Evolutionary conservation across 2,329 filamentous ascomycete genomes (phyloP), one percentile per base, ranked within the genome.

Genomic region (Bimuria novae-zelandiae): DNA sequence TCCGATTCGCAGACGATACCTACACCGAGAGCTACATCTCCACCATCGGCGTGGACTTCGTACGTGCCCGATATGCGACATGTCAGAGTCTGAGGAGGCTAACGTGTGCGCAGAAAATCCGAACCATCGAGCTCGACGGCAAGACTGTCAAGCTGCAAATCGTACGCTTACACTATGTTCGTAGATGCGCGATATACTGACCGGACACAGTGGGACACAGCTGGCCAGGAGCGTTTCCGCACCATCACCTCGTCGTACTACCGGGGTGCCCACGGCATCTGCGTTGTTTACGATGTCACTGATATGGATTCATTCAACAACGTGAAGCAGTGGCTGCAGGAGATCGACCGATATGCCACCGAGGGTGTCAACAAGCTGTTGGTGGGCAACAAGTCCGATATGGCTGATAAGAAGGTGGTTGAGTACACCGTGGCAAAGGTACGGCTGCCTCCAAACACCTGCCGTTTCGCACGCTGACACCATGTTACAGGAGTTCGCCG

Each of bases 221-320:
- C 94, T 64, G 94, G 94, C 67, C 94, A 99, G 81, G 94, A 99
- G 81, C 92, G 94, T 73, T 99, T 99, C 91, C 89, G 94, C 77
- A 99, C 94, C 71, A 99, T 99, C 82, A 99, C 94, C 59, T 97
- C 93, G 36, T 97, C 94, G 57, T 99, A 99, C 85, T 99, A 99
- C 84, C 91, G 94, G 75, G 94, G 94, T 72, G 94, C 94, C 65
- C 94, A 97, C 80, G 94, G 94, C 70, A 99, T 99, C 80, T 99
- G 94, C 80, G 93, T 99, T 67, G 94, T 99, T 76, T 99, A 97
- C 85, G 94, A 99, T 87, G 94, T 99, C 74, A 99, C 94, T 66
- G 94, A 99, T 77, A 97, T 97, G 93, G 94, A 97, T 78, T 96
- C 91, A 25, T 99, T 99, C 90, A 97, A 99, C 88, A 99, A 97